Evolutionary conservation across 345 rosid genomes (phyloP).

Genomic region (Pseudoturritis turrita): DNA sequence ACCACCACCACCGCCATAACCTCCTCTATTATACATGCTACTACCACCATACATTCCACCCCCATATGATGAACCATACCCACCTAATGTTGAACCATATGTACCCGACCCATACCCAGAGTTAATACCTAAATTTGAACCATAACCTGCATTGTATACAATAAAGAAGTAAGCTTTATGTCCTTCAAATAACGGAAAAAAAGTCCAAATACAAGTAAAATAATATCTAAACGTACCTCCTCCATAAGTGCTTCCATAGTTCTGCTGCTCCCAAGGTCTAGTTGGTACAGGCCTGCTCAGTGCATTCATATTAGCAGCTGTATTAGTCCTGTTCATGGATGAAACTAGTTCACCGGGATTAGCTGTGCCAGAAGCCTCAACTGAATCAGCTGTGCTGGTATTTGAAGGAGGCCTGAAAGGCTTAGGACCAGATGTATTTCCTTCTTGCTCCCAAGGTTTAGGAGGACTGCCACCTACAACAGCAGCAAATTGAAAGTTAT

Average conservation of each 20-base stretch:
- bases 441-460: conserved; percentile 98
- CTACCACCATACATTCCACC: conserved; percentile 74
- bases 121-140: conserved; percentile 57
- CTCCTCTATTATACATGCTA: conserved; percentile 74
- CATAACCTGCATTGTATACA: conserved; percentile 48
- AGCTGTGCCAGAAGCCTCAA: conserved; percentile 95
- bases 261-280: conserved; percentile 93
- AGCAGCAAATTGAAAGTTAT: not conserved
- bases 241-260: conserved; percentile 50
- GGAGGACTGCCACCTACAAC: conserved; percentile 59
- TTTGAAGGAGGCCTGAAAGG: conserved; percentile 90
- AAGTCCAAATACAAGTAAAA: not conserved
- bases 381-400: conserved; percentile 85
- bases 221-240: conserved; percentile 35
- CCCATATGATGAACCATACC: conserved; percentile 51
- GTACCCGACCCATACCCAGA: conserved; percentile 47
- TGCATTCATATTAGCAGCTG: conserved; percentile 46
- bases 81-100: conserved; percentile 65
- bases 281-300: conserved; percentile 67
- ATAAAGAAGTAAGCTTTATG: conserved; percentile 8
- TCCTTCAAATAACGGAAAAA: not conserved
- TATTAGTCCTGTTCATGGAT: conserved; percentile 32
- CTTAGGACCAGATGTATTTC: conserved; percentile 58
- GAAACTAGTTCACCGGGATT: conserved; percentile 80
- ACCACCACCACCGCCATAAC: conserved; percentile 53